These are phyloP conservation scores for Coemansia sp. DNA, from an alignment of 192 early-diverging fungal genomes.

Conservation along the genomic window DNA sequence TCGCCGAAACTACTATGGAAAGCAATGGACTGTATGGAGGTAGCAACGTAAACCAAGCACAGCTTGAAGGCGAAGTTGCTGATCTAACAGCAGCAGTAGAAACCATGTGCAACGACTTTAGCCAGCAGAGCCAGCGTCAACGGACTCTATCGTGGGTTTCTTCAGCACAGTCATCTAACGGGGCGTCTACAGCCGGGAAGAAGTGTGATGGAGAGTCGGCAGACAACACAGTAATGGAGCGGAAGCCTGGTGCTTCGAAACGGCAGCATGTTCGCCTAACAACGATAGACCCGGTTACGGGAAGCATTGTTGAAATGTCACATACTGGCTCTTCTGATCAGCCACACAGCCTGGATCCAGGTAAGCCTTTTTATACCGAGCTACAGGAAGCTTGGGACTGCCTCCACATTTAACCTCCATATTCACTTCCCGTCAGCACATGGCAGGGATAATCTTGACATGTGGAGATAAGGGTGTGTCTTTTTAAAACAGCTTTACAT, in stretches of 20 bases:
- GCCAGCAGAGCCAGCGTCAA: conserved; percentile 21
- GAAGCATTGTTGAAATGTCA: conserved; percentile 16
- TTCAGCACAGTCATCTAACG: conserved; percentile 22
- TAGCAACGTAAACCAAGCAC: neutral
- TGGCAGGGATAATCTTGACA: no score
- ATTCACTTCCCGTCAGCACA: no score
- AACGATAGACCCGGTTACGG: conserved; percentile 46
- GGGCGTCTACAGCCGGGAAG: conserved; percentile 1
- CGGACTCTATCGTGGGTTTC: conserved; percentile 44
- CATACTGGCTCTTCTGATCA: neutral
- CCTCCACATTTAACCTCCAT: no score
- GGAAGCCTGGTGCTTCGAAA: conserved; percentile 5
- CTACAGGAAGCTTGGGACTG: no score
- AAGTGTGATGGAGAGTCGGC: neutral
- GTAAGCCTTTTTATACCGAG: conserved; percentile 17
- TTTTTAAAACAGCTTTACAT: no score
- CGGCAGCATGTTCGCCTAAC: conserved; percentile 40
- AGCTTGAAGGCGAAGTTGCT: neutral
- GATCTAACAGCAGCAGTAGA: conserved; percentile 10
- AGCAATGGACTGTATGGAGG: neutral
- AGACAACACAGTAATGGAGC: neutral
- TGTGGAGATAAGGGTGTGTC: no score
- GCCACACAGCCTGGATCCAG: conserved; percentile 22
- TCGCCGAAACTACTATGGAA: neutral
- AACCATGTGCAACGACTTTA: conserved; percentile 24